A percentile compares a stretch with the other conserved stretches of the same genome.
Evolutionary conservation across 352 stramenopile species (phyloP).

Genomic region (Blastocystis sp.): DNA sequence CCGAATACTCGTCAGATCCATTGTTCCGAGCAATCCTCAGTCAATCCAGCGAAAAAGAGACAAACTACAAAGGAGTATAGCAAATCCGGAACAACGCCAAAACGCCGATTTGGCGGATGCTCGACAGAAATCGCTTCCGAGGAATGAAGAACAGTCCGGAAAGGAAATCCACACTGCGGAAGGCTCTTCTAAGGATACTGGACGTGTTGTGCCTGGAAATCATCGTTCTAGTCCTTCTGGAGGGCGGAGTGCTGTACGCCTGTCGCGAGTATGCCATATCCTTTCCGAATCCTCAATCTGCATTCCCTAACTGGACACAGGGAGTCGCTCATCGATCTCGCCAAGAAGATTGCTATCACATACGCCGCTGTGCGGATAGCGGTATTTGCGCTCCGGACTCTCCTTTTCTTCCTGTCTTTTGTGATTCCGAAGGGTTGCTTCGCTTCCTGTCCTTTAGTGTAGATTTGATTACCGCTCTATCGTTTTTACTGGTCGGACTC

Average conservation of each 20-base stretch:
- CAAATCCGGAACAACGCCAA: neutral
- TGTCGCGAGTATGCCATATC: conserved; percentile 39
- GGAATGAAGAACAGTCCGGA: neutral
- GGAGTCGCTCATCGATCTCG: conserved; percentile 10
- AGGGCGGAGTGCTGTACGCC: neutral
- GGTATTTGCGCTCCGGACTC: neutral
- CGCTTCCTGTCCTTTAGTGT: neutral
- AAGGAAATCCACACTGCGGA: conserved; percentile 14
- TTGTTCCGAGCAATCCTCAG: neutral
- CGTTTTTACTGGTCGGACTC: neutral
- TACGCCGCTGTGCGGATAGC: neutral
- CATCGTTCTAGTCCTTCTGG: neutral
- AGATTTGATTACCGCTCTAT: conserved; percentile 28
- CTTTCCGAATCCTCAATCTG: neutral
- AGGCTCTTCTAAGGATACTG: neutral
- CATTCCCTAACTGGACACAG: conserved; percentile 24
- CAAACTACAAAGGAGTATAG: neutral
- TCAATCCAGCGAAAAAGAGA: neutral
- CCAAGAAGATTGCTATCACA: conserved; percentile 1
- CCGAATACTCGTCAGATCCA: neutral
- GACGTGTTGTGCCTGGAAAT: conserved; percentile 26
- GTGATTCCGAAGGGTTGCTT: neutral
- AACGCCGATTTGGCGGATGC: neutral
- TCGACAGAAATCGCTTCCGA: neutral
- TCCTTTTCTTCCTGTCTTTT: conserved; percentile 25